Percentiles rank a stretch among this genome's conserved stretches.
Conservation (phyloP, 2,329 filamentous ascomycete genomes). For the Pleomassaria siparia region DNA sequence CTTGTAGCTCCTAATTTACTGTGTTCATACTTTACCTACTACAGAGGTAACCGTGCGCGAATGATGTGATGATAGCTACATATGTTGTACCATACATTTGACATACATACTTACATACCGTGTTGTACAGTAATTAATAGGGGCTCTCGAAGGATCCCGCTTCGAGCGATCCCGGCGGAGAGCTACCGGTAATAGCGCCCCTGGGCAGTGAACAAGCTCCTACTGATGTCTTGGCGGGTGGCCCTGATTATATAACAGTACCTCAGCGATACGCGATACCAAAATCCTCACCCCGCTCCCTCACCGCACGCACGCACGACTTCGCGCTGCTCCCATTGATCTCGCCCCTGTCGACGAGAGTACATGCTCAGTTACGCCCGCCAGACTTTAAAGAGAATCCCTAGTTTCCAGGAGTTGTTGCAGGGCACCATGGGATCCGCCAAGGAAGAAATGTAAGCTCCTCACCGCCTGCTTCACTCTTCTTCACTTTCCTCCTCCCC, state of each 20-base stretch:
- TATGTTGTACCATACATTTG: no score
- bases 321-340: slow-evolving; percentile 16
- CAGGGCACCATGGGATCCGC: slow-evolving; percentile 43
- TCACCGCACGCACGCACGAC: slow-evolving; percentile 17
- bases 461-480: slow-evolving; percentile 31
- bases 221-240: no score
- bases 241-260: no score
- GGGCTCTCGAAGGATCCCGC: neutral
- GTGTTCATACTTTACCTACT: no score
- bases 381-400: slow-evolving; percentile 44
- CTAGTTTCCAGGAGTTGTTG: slow-evolving; percentile 45
- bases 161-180: neutral
- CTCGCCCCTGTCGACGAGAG: slow-evolving; percentile 21
- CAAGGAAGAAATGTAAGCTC: slow-evolving; percentile 45
- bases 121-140: no score
- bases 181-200: slow-evolving; percentile 12
- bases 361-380: slow-evolving; percentile 44
- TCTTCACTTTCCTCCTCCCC: no score
- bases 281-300: slow-evolving; percentile 14
- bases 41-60: no score
- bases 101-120: no score
- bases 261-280: no score
- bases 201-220: no score
- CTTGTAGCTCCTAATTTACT: no score
- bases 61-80: no score